These are phyloP conservation scores for Camillea tinctor DNA, from an alignment of 2,329 filamentous ascomycete genomes.

Conservation along the genomic window DNA sequence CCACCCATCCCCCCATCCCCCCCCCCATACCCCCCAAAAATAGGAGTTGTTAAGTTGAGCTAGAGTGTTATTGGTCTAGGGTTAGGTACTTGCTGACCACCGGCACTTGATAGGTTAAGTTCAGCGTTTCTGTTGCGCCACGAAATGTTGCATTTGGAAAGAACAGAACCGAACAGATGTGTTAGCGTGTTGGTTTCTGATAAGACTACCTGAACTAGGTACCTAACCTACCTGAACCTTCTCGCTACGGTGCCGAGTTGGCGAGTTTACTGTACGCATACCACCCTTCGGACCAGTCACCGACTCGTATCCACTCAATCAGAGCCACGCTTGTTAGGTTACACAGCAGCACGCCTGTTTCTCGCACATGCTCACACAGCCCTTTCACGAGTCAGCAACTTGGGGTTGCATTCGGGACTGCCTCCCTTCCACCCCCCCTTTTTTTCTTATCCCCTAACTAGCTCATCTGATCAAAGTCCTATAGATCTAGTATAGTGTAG, in stretches of 20 bases:
- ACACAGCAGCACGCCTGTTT: neutral
- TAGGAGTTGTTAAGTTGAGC: too few species aligned
- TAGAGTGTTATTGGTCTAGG: too few species aligned
- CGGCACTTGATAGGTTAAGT: neutral
- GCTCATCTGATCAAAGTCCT: neutral
- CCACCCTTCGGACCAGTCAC: neutral
- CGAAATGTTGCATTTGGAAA: neutral
- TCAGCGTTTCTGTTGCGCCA: neutral
- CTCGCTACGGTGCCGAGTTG: too few species aligned
- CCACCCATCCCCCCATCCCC: too few species aligned
- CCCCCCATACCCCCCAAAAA: too few species aligned
- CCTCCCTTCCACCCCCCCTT: too few species aligned
- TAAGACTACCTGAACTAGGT: neutral
- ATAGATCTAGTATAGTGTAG: neutral
- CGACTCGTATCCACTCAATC: neutral
- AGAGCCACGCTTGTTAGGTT: neutral
- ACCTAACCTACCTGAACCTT: too few species aligned
- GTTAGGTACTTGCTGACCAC: neutral
- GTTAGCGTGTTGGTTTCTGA: neutral
- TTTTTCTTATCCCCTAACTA: neutral
- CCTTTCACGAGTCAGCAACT: neutral
- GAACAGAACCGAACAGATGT: too few species aligned
- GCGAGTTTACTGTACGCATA: neutral
- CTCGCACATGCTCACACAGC: neutral
- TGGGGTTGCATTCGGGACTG: neutral